Percentiles rank a stretch among this genome's conserved stretches.
Evolutionary conservation across 768 basidiomycete genomes (phyloP).

Genomic region (Tulasnella sp.): DNA sequence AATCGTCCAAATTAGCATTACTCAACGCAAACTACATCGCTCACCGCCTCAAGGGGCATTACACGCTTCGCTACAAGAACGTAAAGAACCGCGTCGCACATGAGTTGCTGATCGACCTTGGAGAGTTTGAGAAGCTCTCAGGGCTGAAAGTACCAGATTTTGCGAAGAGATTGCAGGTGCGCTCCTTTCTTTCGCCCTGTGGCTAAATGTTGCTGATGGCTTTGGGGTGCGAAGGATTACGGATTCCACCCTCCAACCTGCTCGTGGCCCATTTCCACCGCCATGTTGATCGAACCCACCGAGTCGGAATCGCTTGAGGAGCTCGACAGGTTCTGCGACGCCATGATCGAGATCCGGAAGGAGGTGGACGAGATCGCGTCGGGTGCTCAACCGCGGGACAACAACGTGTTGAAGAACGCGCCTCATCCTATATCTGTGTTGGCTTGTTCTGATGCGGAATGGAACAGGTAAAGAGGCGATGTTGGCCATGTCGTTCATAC

Average conservation of each 20-base stretch:
- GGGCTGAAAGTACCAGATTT: slow-evolving; percentile 92
- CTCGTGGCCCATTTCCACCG: slow-evolving; percentile 95
- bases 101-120: slow-evolving; percentile 88
- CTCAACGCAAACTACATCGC: slow-evolving; percentile 98
- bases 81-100: slow-evolving; percentile 87
- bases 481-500: not conserved
- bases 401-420: slow-evolving; percentile 87
- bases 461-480: slow-evolving; percentile 54
- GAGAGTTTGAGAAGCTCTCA: slow-evolving; percentile 83
- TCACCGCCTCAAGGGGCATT: slow-evolving; percentile 67
- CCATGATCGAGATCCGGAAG: slow-evolving; percentile 90
- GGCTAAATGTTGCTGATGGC: not conserved
- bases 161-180: slow-evolving; percentile 84
- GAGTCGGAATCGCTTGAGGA: slow-evolving; percentile 92
- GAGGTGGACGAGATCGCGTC: slow-evolving; percentile 80
- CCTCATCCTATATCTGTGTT: slow-evolving; percentile 79
- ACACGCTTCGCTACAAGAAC: slow-evolving; percentile 82
- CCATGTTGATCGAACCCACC: slow-evolving; percentile 96
- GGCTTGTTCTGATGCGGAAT: slow-evolving; percentile 57
- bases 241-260: slow-evolving; percentile 96
- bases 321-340: slow-evolving; percentile 94
- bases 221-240: slow-evolving; percentile 45
- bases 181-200: slow-evolving; percentile 21
- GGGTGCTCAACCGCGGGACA: slow-evolving; percentile 80
- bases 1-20: slow-evolving; percentile 76